Evolutionary conservation across 306 rosid genomes (phyloP).

Genomic region (Gleditsia sinensis): DNA sequence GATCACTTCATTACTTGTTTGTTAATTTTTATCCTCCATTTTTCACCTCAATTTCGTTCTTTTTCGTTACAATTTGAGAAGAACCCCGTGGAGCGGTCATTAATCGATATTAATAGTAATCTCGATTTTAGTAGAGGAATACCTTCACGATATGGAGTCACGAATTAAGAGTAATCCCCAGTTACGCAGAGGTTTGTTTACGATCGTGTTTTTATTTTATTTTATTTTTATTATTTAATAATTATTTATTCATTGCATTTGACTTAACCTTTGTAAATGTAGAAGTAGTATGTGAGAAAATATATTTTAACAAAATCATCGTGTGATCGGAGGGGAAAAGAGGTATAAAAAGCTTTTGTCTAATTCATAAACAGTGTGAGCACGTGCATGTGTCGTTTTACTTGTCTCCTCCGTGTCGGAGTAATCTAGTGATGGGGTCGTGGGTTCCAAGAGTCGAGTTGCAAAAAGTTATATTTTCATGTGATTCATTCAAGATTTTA

Average conservation of each 20-base stretch:
- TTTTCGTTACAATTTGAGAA: constrained; percentile 46
- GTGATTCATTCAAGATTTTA: background rate
- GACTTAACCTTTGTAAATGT: background rate
- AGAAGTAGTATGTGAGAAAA: background rate
- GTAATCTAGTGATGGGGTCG: constrained; percentile 3
- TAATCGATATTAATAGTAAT: constrained; percentile 24
- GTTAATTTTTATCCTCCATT: constrained; percentile 81
- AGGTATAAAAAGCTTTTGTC: background rate
- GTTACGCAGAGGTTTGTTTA: constrained; percentile 71
- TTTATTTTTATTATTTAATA: background rate
- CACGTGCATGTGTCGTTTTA: background rate
- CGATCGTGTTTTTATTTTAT: background rate
- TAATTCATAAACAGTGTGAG: background rate
- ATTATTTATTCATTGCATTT: background rate
- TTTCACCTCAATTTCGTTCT: constrained; percentile 65
- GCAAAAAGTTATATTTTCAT: background rate
- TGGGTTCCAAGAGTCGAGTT: constrained; percentile 4
- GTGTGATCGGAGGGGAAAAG: background rate
- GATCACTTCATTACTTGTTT: constrained; percentile 76
- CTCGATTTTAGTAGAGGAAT: constrained; percentile 23
- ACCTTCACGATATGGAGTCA: constrained; percentile 65
- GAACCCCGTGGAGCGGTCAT: constrained; percentile 49
- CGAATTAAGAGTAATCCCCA: constrained; percentile 68
- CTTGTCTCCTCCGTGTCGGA: too few relatives aligned
- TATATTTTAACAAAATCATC: background rate